phyloP scores from a whole-genome alignment of 257 asterid genomes.

The Nicotiana tabacum region DNA sequence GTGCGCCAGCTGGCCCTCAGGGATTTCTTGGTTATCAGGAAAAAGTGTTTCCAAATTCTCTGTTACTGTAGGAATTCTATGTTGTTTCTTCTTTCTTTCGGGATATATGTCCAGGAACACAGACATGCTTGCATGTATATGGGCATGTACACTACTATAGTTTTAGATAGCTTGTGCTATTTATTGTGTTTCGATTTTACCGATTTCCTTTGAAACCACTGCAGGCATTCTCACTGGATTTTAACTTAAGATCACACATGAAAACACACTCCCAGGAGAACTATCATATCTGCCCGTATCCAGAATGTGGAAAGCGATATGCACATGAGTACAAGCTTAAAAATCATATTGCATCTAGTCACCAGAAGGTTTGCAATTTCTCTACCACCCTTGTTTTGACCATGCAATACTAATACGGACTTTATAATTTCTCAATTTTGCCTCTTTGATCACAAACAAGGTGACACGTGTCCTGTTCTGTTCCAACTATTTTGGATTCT shows the following conservation, averaged over 20 bases:
- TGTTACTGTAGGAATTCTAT: not conserved
- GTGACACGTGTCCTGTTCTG: not conserved
- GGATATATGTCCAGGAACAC: not conserved
- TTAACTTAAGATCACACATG: constrained; percentile 96
- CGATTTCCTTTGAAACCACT: not conserved
- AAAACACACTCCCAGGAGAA: constrained; percentile 99
- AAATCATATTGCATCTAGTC: constrained; percentile 78
- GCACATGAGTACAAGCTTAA: constrained; percentile 97
- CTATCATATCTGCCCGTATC: constrained; percentile 88
- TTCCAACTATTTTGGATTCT: not conserved
- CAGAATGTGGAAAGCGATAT: constrained; percentile 95
- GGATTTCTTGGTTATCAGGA: not conserved
- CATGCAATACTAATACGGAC: not conserved
- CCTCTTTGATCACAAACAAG: not conserved
- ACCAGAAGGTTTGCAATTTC: constrained; percentile 61
- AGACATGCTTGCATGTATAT: not conserved
- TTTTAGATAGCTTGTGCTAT: not conserved
- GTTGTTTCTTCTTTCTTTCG: not conserved
- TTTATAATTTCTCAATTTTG: not conserved
- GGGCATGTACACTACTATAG: not conserved
- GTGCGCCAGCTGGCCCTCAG: not conserved
- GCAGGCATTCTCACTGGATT: constrained; percentile 98
- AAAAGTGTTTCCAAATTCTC: not conserved
- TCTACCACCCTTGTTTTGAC: constrained; percentile 4
- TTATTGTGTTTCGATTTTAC: not conserved